These are phyloP conservation scores for Scheffersomyces titani DNA, from an alignment of 1,139 yeast species.

Conservation along the genomic window DNA sequence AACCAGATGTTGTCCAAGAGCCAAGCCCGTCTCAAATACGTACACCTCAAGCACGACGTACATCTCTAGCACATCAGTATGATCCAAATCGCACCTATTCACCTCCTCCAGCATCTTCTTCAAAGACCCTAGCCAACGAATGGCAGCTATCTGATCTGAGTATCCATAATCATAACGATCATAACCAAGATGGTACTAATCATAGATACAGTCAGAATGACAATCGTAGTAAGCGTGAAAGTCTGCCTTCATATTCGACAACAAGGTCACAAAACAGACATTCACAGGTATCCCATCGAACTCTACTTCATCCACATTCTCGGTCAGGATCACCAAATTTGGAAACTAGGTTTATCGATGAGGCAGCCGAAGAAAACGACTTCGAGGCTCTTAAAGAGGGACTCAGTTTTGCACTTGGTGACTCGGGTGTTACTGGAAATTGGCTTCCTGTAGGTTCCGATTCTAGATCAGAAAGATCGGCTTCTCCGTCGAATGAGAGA, in stretches of 20 bases:
- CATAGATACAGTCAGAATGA: not conserved
- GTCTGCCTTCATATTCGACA: not conserved
- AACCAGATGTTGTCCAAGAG: not conserved
- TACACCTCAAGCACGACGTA: not conserved
- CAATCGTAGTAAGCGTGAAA: not conserved
- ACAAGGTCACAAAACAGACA: not conserved
- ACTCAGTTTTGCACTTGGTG: conserved; percentile 39
- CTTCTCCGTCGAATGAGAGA: not conserved
- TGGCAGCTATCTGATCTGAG: not conserved
- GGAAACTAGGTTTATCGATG: conserved; percentile 15
- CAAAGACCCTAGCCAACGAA: not conserved
- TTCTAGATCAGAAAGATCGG: not conserved
- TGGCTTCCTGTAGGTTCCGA: conserved; percentile 31
- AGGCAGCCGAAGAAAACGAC: conserved; percentile 31
- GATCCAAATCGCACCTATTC: not conserved
- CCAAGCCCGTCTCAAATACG: not conserved
- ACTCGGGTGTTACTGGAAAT: conserved; percentile 22
- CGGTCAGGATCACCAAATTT: not conserved
- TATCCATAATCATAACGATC: not conserved
- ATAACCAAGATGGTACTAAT: not conserved
- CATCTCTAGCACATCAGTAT: not conserved
- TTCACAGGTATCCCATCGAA: not conserved
- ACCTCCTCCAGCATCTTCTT: not conserved
- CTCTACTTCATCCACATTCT: not conserved
- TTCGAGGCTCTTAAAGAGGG: conserved; percentile 40